phyloP scores from a whole-genome alignment of 805 yeast genomes.

The Ogataea degrootiae region DNA sequence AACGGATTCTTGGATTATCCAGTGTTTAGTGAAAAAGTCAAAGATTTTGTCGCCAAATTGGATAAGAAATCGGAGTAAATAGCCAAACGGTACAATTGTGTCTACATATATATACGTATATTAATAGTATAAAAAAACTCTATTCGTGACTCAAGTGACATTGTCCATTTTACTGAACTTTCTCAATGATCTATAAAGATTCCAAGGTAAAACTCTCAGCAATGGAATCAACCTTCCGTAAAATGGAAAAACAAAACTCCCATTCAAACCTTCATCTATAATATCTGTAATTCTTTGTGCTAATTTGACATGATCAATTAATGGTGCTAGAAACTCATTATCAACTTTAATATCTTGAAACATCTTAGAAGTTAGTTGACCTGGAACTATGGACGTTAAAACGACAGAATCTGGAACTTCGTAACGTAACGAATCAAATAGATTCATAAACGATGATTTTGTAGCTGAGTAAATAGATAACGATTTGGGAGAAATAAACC shows the following conservation, averaged over 20 bases:
- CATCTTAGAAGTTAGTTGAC: constrained; percentile 47
- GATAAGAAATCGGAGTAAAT: constrained; percentile 14
- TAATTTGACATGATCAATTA: constrained; percentile 34
- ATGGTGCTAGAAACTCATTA: constrained; percentile 42
- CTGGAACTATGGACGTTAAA: constrained; percentile 41
- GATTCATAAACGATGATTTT: constrained; percentile 40
- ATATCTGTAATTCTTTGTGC: constrained; percentile 33
- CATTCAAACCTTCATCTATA: constrained; percentile 35
- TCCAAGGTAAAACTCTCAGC: constrained; percentile 37
- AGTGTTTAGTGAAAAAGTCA: constrained; percentile 28
- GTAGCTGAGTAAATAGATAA: constrained; percentile 46
- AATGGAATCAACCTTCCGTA: constrained; percentile 43
- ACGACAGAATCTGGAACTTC: constrained; percentile 34
- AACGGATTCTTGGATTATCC: constrained; percentile 40
- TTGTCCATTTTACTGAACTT: constrained; percentile 29
- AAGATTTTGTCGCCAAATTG: constrained; percentile 8
- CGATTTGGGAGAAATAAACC: constrained; percentile 43
- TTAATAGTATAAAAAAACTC: neutral
- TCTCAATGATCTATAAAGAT: constrained; percentile 29
- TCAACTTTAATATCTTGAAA: constrained; percentile 42
- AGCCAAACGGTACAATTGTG: neutral
- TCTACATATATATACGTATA: neutral
- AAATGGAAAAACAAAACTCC: constrained; percentile 40
- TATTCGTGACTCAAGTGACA: constrained; percentile 6
- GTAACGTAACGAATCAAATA: constrained; percentile 40